Conservation (phyloP, 441 rosid species). For the Brassica balearica region DNA sequence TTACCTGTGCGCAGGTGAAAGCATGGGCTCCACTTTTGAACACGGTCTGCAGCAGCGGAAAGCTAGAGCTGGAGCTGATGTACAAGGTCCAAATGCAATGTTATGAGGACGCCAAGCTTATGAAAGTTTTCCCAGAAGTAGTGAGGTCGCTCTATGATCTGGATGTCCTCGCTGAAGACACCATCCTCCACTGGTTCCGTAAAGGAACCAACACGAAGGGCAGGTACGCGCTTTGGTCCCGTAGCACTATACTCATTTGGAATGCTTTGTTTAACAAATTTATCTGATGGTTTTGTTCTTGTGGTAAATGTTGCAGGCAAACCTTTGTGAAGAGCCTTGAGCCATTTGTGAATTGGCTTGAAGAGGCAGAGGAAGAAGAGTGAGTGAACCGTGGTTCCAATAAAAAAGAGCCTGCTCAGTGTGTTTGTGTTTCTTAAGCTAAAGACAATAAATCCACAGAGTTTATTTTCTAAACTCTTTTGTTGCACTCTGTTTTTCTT, state of each 20-base stretch:
- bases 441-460: too few relatives aligned
- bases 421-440: too few relatives aligned
- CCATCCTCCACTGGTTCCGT: slow-evolving; percentile 2
- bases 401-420: neutral
- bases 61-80: slow-evolving; percentile 89
- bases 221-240: neutral
- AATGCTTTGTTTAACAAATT: neutral
- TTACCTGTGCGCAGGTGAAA: slow-evolving; percentile 62
- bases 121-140: slow-evolving; percentile 96
- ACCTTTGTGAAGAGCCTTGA: slow-evolving; percentile 1
- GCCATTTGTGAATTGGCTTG: slow-evolving; percentile 5
- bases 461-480: too few relatives aligned
- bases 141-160: slow-evolving; percentile 87
- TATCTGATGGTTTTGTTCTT: neutral
- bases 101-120: slow-evolving; percentile 95
- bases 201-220: neutral
- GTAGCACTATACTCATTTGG: neutral
- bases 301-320: slow-evolving; percentile 1
- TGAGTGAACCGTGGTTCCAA: neutral
- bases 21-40: slow-evolving; percentile 84
- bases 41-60: slow-evolving; percentile 84
- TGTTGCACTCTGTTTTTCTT: too few relatives aligned
- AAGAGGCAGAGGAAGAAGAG: slow-evolving; percentile 6
- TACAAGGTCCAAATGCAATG: slow-evolving; percentile 98
- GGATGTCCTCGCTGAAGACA: slow-evolving; percentile 79